Percentiles rank a stretch among this genome's conserved stretches.
These are phyloP conservation scores for Berkeleyomyces basicola DNA, from an alignment of 2,329 filamentous ascomycete species.

Conservation along the genomic window DNA sequence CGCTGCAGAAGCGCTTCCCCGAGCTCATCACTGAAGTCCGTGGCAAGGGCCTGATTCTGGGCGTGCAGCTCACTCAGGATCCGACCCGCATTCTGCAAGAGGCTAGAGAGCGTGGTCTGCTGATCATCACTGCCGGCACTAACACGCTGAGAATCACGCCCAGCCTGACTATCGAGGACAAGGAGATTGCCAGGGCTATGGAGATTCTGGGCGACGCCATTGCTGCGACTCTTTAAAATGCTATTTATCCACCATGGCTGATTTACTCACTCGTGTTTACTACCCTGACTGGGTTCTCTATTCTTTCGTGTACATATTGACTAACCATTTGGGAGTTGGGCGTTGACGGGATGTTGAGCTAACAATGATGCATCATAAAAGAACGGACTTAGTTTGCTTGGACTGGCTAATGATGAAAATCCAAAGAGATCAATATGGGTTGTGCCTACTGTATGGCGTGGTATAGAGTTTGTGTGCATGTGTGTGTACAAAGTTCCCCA, in stretches of 20 bases:
- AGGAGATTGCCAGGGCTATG: conserved; percentile 65
- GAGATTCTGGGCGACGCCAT: conserved; percentile 57
- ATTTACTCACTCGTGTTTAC: background rate
- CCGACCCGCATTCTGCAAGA: conserved; percentile 63
- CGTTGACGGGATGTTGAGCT: background rate
- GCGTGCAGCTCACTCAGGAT: conserved; percentile 64
- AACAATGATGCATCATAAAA: background rate
- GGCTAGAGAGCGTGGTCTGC: conserved; percentile 68
- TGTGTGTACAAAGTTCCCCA: background rate
- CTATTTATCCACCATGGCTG: background rate
- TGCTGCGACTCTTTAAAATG: conserved; percentile 23
- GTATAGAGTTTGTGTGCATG: background rate
- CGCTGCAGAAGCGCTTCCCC: conserved; percentile 38
- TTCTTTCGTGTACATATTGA: conserved; percentile 4
- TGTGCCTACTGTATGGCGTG: background rate
- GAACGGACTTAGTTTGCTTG: background rate
- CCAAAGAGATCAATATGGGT: background rate
- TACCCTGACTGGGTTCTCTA: background rate
- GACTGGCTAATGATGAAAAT: background rate
- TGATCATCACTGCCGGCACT: conserved; percentile 83
- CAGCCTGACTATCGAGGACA: conserved; percentile 61
- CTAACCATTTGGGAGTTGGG: background rate
- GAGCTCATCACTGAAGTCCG: conserved; percentile 61
- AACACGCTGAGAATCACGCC: conserved; percentile 91
- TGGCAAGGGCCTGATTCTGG: conserved; percentile 71